Conservation (phyloP, 352 stramenopile genomes). For the Globisporangium spiculum region DNA sequence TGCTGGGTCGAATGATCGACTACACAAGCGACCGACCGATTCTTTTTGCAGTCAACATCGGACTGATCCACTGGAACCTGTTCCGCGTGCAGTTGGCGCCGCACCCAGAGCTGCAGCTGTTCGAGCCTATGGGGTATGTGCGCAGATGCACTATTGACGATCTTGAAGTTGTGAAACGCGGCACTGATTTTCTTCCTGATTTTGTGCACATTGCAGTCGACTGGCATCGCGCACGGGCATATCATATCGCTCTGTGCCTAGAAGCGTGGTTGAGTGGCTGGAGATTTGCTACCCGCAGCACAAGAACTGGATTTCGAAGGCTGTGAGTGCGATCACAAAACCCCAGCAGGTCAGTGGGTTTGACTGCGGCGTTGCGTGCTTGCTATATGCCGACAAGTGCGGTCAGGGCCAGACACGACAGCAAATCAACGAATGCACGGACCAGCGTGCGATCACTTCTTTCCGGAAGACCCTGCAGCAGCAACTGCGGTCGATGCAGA, state of each 20-base stretch:
- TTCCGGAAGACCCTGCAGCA: constrained; percentile 57
- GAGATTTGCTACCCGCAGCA: constrained; percentile 71
- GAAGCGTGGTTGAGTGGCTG: constrained; percentile 81
- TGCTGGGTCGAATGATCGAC: constrained; percentile 64
- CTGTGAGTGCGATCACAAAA: constrained; percentile 75
- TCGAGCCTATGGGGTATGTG: constrained; percentile 82
- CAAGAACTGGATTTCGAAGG: constrained; percentile 47
- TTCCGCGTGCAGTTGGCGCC: constrained; percentile 76
- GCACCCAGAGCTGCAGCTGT: constrained; percentile 74
- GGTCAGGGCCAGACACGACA: constrained; percentile 52
- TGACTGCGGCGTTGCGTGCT: constrained; percentile 85
- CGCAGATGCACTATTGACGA: background rate
- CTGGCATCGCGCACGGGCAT: constrained; percentile 55
- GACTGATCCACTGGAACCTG: constrained; percentile 87
- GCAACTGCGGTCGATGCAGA: constrained; percentile 25
- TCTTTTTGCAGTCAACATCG: constrained; percentile 83
- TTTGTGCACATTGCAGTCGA: constrained; percentile 22
- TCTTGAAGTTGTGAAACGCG: background rate
- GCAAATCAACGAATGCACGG: constrained; percentile 57
- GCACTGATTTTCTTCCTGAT: background rate
- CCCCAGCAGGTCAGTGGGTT: constrained; percentile 88
- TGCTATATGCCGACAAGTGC: constrained; percentile 88
- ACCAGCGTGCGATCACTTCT: constrained; percentile 70
- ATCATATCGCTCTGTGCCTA: constrained; percentile 75
- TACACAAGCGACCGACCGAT: constrained; percentile 53